These are phyloP conservation scores for Ligustrum vulgare DNA, from an alignment of 257 asterid genomes.

Conservation along the genomic window DNA sequence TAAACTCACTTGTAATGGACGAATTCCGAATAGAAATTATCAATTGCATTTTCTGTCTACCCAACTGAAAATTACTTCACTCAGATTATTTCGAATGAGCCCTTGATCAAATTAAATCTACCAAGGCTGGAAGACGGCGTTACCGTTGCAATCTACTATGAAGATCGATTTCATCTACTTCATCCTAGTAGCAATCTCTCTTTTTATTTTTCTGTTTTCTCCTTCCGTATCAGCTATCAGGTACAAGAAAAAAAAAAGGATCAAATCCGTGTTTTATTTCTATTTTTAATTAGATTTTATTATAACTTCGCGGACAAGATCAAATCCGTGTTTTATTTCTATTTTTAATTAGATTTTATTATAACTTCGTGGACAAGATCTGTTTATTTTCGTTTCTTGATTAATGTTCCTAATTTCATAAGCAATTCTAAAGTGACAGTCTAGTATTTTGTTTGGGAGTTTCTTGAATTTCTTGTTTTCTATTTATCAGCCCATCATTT, in stretches of 20 bases:
- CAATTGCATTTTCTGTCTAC: background rate
- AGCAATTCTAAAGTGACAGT: background rate
- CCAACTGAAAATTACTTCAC: background rate
- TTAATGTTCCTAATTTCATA: background rate
- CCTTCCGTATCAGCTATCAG: constrained; percentile 54
- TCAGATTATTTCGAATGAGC: background rate
- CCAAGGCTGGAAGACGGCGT: constrained; percentile 15
- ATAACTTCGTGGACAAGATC: background rate
- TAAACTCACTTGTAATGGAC: no score
- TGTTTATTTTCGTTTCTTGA: background rate
- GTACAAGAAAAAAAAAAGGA: constrained; percentile 20
- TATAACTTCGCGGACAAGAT: background rate
- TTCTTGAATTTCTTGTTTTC: background rate
- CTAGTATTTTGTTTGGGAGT: background rate
- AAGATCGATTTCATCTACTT: constrained; percentile 13
- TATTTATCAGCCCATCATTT: background rate
- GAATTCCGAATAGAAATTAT: background rate
- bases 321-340: background rate
- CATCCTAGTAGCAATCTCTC: constrained; percentile 5
- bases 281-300: background rate
- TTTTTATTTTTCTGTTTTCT: constrained; percentile 35
- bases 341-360: background rate
- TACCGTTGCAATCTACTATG: constrained; percentile 3
- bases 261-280: background rate
- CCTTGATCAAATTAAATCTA: constrained; percentile 15